Evolutionary conservation across 2,329 filamentous ascomycete genomes (phyloP).

Genomic region (Paecilomyces fulvus): DNA sequence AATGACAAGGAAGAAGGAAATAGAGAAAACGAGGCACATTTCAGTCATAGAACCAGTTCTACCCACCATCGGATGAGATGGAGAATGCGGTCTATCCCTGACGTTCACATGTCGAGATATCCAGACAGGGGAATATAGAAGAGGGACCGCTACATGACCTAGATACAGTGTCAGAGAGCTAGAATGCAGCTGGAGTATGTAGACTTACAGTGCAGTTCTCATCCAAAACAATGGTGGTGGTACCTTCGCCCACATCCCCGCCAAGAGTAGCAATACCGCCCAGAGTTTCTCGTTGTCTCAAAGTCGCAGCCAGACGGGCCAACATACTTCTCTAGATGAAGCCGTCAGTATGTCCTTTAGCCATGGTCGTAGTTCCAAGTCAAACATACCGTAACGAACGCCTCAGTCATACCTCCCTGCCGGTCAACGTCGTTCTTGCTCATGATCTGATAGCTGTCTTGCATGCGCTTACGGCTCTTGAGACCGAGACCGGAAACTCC

Average conservation of each 20-base stretch:
- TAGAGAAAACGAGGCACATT: not conserved
- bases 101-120: not conserved
- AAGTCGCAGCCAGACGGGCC: conserved; percentile 33
- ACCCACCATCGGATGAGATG: not conserved
- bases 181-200: not conserved
- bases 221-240: conserved; percentile 31
- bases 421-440: conserved; percentile 54
- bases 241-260: conserved; percentile 21
- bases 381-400: conserved; percentile 45
- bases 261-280: conserved; percentile 16
- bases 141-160: conserved; percentile 22
- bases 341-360: conserved; percentile 9
- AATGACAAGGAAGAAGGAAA: not conserved
- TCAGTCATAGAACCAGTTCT: not conserved
- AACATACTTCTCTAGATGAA: conserved; percentile 38
- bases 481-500: conserved; percentile 37
- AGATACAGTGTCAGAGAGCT: not conserved
- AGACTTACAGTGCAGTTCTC: conserved; percentile 37
- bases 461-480: conserved; percentile 49
- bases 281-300: conserved; percentile 30
- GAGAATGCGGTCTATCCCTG: not conserved
- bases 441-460: conserved; percentile 53
- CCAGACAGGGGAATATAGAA: not conserved
- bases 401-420: conserved; percentile 49
- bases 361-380: conserved; percentile 1